Conservation (phyloP, 1,139 yeast genomes). For the Magnusiomyces ingens region DNA sequence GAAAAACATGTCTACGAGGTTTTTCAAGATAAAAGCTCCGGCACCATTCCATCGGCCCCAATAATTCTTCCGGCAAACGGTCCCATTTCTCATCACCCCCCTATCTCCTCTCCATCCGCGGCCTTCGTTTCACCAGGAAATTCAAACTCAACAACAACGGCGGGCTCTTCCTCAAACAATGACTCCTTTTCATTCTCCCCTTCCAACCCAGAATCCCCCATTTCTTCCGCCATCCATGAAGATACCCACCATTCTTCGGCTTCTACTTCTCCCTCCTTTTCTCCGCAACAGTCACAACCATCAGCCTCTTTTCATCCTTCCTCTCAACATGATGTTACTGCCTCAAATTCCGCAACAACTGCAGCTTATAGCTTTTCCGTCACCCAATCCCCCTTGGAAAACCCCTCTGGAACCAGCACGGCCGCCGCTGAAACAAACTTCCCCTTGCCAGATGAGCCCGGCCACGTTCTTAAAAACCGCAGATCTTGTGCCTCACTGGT, state of each 20-base stretch:
- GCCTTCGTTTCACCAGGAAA: constrained; percentile 4
- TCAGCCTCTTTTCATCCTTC: too few relatives aligned
- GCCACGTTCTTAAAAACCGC: constrained; percentile 5
- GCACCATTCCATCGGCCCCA: too few relatives aligned
- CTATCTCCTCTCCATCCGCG: background rate
- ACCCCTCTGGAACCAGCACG: background rate
- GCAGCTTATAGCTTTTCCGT: background rate
- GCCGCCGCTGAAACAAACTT: background rate
- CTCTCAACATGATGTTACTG: too few relatives aligned
- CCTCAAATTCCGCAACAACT: background rate
- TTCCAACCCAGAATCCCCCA: constrained; percentile 3
- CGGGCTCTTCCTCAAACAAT: constrained; percentile 4
- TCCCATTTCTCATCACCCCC: too few relatives aligned
- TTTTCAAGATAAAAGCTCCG: too few relatives aligned
- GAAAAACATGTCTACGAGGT: too few relatives aligned
- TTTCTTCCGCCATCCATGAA: constrained; percentile 6
- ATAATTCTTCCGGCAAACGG: too few relatives aligned
- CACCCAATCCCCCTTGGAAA: background rate
- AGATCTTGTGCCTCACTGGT: background rate
- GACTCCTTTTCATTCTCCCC: constrained; percentile 4
- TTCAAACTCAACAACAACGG: constrained; percentile 3
- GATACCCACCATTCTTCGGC: background rate
- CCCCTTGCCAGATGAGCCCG: constrained; percentile 4
- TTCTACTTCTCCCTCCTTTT: too few relatives aligned
- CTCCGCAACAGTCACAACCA: too few relatives aligned